phyloP scores from a whole-genome alignment of 1,284 basidiomycete genomes.

The Cryptococcus sp. region DNA sequence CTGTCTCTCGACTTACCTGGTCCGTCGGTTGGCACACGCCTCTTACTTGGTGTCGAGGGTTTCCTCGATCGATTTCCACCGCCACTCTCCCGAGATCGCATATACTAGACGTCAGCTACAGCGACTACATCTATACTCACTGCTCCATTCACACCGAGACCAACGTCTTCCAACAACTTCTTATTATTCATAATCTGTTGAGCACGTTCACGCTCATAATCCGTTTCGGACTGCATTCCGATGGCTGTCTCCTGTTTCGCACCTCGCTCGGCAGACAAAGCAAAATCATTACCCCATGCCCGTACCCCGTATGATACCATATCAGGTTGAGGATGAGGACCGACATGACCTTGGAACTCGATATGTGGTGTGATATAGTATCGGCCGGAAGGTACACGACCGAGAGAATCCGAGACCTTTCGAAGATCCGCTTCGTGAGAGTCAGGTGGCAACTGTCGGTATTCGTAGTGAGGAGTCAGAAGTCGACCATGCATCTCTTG shows the following conservation, averaged over 20 bases:
- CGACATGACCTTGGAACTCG: background rate
- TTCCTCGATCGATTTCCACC: slow-evolving; percentile 10
- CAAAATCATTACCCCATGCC: slow-evolving; percentile 14
- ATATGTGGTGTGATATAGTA: slow-evolving; percentile 2
- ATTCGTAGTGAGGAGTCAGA: slow-evolving; percentile 29
- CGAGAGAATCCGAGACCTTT: slow-evolving; percentile 32
- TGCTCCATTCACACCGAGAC: slow-evolving; percentile 18
- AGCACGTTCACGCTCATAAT: slow-evolving; percentile 38
- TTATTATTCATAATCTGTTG: slow-evolving; percentile 35
- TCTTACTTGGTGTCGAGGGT: slow-evolving; percentile 22
- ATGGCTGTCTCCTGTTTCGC: slow-evolving; percentile 1
- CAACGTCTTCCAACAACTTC: slow-evolving; percentile 35
- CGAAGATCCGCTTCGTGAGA: slow-evolving; percentile 25
- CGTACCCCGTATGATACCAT: slow-evolving; percentile 12
- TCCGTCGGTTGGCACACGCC: slow-evolving; percentile 20
- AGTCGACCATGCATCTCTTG: slow-evolving; percentile 18
- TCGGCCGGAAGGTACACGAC: background rate
- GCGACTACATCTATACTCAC: slow-evolving; percentile 10
- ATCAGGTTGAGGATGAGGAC: slow-evolving; percentile 26
- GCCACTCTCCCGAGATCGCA: slow-evolving; percentile 6
- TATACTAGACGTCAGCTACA: background rate
- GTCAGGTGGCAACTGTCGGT: slow-evolving; percentile 4
- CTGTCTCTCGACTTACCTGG: slow-evolving; percentile 18
- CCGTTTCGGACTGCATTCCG: slow-evolving; percentile 13
- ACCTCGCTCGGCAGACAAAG: slow-evolving; percentile 17